Conservation (phyloP, 139 green algal species). For the Tetradesmus obliquus region DNA sequence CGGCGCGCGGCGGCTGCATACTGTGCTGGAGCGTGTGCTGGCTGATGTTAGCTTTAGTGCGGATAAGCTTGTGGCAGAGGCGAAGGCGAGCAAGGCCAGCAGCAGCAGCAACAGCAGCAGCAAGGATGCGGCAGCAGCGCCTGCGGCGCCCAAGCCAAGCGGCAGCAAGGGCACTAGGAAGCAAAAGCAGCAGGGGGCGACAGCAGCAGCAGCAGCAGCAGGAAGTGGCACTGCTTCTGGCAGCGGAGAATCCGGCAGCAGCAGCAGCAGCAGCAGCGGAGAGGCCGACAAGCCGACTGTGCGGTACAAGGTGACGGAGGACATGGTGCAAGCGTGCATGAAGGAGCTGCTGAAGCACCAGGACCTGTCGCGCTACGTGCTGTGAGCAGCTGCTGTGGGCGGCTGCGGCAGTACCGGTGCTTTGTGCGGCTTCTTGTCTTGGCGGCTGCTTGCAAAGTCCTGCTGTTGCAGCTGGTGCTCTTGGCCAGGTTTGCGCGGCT, state of each 20-base stretch:
- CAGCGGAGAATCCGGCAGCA: background rate
- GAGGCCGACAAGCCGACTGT: conserved; percentile 12
- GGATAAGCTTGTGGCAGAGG: conserved; percentile 75
- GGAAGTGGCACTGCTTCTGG: background rate
- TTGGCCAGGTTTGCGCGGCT: too few species aligned
- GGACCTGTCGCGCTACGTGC: conserved; percentile 58
- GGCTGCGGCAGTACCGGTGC: too few species aligned
- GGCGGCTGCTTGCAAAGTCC: too few species aligned
- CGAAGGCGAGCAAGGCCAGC: background rate
- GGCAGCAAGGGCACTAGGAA: background rate
- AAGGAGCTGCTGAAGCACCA: conserved; percentile 61
- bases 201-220: conserved; percentile 26
- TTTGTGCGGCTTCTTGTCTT: too few species aligned
- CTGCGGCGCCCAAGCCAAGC: background rate
- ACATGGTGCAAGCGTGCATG: conserved; percentile 51
- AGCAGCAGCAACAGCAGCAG: conserved; percentile 13
- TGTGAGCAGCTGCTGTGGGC: conserved; percentile 38
- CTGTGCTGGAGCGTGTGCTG: conserved; percentile 90
- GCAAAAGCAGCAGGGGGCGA: conserved; percentile 15
- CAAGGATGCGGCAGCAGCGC: background rate
- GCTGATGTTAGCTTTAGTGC: conserved; percentile 94
- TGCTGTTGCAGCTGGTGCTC: too few species aligned
- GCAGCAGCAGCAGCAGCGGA: conserved; percentile 10
- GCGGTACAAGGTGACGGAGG: conserved; percentile 57
- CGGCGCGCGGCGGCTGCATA: conserved; percentile 92